Base-by-base conservation (phyloP, 805 yeast genomes). In the Saturnispora mendoncae region DNA sequence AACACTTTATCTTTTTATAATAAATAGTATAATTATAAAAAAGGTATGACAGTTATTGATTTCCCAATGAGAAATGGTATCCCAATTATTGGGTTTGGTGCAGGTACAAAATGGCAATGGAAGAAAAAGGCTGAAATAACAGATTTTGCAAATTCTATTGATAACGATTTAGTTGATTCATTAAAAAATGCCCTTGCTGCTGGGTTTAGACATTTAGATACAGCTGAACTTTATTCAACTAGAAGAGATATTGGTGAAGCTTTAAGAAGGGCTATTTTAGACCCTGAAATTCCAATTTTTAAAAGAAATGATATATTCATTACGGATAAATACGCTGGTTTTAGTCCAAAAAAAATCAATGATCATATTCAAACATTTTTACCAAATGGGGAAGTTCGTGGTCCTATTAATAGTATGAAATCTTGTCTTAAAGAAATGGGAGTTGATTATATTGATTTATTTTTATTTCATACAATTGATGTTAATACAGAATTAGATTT, bases 151-250 rank as follows among this genome's bases (percentile, higher is more conserved):
- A 17, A n/a, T 10, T 23, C 14, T 13, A 25, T 24, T 7, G 43
- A 40, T 19, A 46, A 46, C 14, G 67, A 62, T 14, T 58, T 78
- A 28, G 75, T 72, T 3, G 64, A 66, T 10, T 68, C 72, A 12
- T 46, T 77, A 25, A 50, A 58, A 9, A 48, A 53, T 10, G 79
- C 84, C 3, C 50, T 79, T 25, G 57, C 68, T 8, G 50, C 55
- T 13, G 84, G 84, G 0, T 74, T 72, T 55, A 64, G 57, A 28
- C 84, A 78, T 54, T 57, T 79, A 29, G 86, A 79, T 51, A 76
- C 80, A 3, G 84, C 85, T 1, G 83, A 79, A 48, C 60, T 67
- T 13, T 79, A 79, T 55, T 66, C 71, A 17, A 79, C 84, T 6
- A 74, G 76, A 45, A 55, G 52, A 5, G 84, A 78, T 51, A 70